phyloP scores from a whole-genome alignment of 257 asterid species.

The Penstemon barbatus region DNA sequence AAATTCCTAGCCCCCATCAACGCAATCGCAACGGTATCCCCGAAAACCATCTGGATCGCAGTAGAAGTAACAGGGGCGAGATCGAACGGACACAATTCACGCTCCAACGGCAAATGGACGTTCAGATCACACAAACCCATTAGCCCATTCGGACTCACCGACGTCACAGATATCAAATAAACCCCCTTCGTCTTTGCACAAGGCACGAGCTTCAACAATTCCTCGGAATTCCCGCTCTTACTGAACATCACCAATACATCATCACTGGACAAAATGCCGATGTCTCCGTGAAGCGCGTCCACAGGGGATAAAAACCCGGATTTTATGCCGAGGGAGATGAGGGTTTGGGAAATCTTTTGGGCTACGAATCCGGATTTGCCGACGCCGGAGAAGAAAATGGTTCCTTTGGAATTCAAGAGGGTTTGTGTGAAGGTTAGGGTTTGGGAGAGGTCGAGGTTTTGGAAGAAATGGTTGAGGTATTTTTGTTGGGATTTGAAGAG shows the following conservation, averaged over 20 bases:
- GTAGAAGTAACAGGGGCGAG: constrained; percentile 81
- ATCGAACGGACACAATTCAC: constrained; percentile 89
- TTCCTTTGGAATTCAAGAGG: constrained; percentile 64
- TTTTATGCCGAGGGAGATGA: constrained; percentile 73
- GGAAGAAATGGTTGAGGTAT: constrained; percentile 89
- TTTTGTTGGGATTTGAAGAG: constrained; percentile 90
- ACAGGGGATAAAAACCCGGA: constrained; percentile 82
- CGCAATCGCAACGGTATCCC: constrained; percentile 91
- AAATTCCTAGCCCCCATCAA: constrained; percentile 80
- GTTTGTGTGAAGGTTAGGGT: constrained; percentile 78
- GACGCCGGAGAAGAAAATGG: constrained; percentile 89
- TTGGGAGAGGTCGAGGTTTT: constrained; percentile 78
- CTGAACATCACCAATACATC: constrained; percentile 86
- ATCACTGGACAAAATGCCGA: constrained; percentile 63
- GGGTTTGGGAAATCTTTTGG: constrained; percentile 86
- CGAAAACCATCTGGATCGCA: constrained; percentile 69
- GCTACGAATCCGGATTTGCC: constrained; percentile 95
- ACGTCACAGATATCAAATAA: constrained; percentile 76
- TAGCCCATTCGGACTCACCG: constrained; percentile 70
- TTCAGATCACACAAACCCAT: constrained; percentile 68
- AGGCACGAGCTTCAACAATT: constrained; percentile 76
- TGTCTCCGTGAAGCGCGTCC: constrained; percentile 96
- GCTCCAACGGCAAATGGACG: constrained; percentile 90
- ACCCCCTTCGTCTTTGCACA: constrained; percentile 91
- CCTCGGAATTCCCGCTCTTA: constrained; percentile 90